phyloP scores from a whole-genome alignment of 495 filamentous ascomycete species.

The Terfezia boudieri region DNA sequence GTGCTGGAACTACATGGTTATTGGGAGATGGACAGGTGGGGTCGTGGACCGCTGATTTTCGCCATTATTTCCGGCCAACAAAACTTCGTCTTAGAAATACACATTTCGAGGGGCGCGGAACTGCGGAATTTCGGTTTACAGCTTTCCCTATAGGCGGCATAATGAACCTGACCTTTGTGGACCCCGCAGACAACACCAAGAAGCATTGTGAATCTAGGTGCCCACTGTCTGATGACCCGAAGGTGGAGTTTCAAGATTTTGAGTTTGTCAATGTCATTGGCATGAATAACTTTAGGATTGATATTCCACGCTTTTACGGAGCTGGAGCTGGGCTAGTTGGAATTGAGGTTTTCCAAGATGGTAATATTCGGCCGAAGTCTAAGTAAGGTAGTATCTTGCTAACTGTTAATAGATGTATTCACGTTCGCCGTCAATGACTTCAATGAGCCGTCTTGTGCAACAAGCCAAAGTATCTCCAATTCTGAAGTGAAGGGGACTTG shows the following conservation, averaged over 20 bases:
- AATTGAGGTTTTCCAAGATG: conserved; percentile 71
- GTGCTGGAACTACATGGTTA: conserved; percentile 59
- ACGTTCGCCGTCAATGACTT: conserved; percentile 65
- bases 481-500: conserved; percentile 53
- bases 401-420: conserved; percentile 38
- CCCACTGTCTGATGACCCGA: conserved; percentile 42
- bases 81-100: conserved; percentile 84
- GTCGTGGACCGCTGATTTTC: conserved; percentile 64
- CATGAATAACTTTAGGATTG: conserved; percentile 71
- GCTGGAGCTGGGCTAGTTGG: conserved; percentile 67
- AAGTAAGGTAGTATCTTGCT: conserved; percentile 4
- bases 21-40: conserved; percentile 58
- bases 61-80: conserved; percentile 60
- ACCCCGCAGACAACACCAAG: conserved; percentile 41
- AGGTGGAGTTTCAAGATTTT: conserved; percentile 62
- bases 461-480: conserved; percentile 37
- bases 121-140: conserved; percentile 62
- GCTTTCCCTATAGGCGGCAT: conserved; percentile 70
- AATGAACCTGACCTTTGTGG: conserved; percentile 84
- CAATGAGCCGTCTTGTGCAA: conserved; percentile 70
- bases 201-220: conserved; percentile 54
- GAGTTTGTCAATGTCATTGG: conserved; percentile 67
- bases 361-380: conserved; percentile 12
- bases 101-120: conserved; percentile 62
- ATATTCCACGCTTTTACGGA: conserved; percentile 72